These are phyloP conservation scores for Sarocladiaceae sp. DNA, from an alignment of 2,329 filamentous ascomycete genomes.

Conservation along the genomic window DNA sequence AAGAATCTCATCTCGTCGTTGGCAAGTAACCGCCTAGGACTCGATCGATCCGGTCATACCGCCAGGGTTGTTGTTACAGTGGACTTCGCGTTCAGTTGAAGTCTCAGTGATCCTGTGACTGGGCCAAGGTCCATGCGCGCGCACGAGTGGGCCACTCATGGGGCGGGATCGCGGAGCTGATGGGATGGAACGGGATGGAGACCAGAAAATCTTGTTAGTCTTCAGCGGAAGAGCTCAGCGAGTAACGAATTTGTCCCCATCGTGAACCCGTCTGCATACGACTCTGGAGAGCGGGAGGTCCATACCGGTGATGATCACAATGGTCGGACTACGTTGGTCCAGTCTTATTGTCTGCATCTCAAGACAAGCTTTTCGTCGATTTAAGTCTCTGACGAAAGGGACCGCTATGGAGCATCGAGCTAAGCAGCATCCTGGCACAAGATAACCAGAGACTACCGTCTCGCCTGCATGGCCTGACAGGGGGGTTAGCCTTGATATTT, in stretches of 20 bases:
- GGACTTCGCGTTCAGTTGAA: no score
- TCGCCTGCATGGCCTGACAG: background rate
- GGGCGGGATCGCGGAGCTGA: background rate
- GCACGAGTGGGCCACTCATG: background rate
- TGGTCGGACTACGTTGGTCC: no score
- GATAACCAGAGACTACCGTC: slow-evolving; percentile 1
- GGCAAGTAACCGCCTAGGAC: background rate
- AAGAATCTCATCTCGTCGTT: background rate
- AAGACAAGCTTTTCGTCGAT: background rate
- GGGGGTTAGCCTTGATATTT: slow-evolving; percentile 9
- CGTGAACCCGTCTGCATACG: no score
- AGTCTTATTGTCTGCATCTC: no score
- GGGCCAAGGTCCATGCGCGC: background rate
- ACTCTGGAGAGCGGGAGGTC: no score
- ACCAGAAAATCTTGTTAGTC: no score
- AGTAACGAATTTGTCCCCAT: no score
- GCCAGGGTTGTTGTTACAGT: no score
- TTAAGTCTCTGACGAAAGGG: background rate
- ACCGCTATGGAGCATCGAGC: background rate
- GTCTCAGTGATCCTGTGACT: background rate
- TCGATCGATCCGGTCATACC: slow-evolving; percentile 1
- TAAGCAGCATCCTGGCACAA: background rate
- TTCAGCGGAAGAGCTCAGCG: no score
- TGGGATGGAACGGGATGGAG: no score
- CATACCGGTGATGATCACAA: no score